Evolutionary conservation across 805 yeast genomes (phyloP).

Genomic region (Candida alai): DNA sequence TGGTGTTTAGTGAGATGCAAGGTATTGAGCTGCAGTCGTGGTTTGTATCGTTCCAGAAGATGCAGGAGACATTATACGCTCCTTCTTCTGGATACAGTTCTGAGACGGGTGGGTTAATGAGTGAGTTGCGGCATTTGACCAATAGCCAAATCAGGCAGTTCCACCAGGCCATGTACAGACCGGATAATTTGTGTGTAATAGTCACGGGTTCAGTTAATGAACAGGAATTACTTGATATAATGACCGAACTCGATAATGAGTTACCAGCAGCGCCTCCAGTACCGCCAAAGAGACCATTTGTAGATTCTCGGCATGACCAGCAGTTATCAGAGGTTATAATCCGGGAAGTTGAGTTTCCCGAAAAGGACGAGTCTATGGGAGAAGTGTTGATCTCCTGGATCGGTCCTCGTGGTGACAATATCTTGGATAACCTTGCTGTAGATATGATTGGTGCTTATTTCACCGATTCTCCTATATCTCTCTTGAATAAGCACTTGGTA

Average conservation of each 20-base stretch:
- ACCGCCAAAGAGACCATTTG: conserved; percentile 64
- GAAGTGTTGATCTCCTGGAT: conserved; percentile 73
- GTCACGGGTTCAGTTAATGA: conserved; percentile 86
- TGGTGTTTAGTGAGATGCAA: conserved; percentile 96
- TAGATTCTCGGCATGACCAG: conserved; percentile 55
- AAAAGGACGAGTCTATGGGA: conserved; percentile 80
- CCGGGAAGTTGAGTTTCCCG: conserved; percentile 74
- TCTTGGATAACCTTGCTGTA: conserved; percentile 59
- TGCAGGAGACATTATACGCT: conserved; percentile 54
- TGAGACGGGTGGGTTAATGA: conserved; percentile 90
- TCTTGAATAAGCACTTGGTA: conserved; percentile 65
- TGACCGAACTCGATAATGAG: conserved; percentile 58
- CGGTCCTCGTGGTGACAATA: conserved; percentile 63
- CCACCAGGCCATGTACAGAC: conserved; percentile 68
- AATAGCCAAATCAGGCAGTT: conserved; percentile 73
- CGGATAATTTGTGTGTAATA: conserved; percentile 79
- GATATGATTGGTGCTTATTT: conserved; percentile 70
- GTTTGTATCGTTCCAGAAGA: conserved; percentile 57
- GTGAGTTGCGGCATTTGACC: conserved; percentile 67
- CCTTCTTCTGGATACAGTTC: conserved; percentile 77
- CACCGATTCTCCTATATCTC: conserved; percentile 72
- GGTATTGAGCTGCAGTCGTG: conserved; percentile 79
- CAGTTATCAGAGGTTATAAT: conserved; percentile 37
- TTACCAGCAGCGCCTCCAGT: conserved; percentile 41
- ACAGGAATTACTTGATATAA: conserved; percentile 55